A percentile compares a stretch with the other conserved stretches of the same genome.
Evolutionary conservation across 768 basidiomycete genomes (phyloP).

Genomic region (Austroboletus festivus): DNA sequence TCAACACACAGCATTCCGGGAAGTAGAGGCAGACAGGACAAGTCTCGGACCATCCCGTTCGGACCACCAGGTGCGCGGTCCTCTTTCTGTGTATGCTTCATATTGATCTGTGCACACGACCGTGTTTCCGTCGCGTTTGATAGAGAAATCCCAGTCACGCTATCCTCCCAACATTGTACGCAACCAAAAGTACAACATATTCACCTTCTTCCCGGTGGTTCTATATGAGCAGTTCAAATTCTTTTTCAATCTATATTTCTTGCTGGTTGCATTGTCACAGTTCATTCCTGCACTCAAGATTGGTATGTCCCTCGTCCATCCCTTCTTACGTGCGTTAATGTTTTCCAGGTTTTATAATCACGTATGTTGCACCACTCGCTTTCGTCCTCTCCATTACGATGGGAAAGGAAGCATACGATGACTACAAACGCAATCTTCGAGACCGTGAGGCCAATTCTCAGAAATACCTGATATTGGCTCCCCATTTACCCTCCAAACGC

Average conservation of each 20-base stretch:
- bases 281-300: slow-evolving; percentile 96
- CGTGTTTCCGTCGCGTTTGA: no score
- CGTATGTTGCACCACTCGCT: slow-evolving; percentile 93
- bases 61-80: slow-evolving; percentile 56
- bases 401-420: slow-evolving; percentile 98
- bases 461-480: slow-evolving; percentile 80
- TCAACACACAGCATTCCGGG: slow-evolving; percentile 15
- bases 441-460: slow-evolving; percentile 95
- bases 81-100: not conserved
- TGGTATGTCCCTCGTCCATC: slow-evolving; percentile 46
- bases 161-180: slow-evolving; percentile 89
- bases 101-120: not conserved
- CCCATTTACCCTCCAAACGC: slow-evolving; percentile 37
- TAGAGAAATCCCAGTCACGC: slow-evolving; percentile 68
- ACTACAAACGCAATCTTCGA: slow-evolving; percentile 90
- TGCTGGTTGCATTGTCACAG: slow-evolving; percentile 93
- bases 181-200: slow-evolving; percentile 96
- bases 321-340: not conserved
- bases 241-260: slow-evolving; percentile 99
- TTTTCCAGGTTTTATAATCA: slow-evolving; percentile 80
- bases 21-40: slow-evolving; percentile 47
- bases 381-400: slow-evolving; percentile 95
- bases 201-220: slow-evolving; percentile 96
- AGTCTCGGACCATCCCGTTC: slow-evolving; percentile 76
- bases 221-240: slow-evolving; percentile 99